Conservation (phyloP, 2,329 filamentous ascomycete genomes). For the Xylaria sp. region DNA sequence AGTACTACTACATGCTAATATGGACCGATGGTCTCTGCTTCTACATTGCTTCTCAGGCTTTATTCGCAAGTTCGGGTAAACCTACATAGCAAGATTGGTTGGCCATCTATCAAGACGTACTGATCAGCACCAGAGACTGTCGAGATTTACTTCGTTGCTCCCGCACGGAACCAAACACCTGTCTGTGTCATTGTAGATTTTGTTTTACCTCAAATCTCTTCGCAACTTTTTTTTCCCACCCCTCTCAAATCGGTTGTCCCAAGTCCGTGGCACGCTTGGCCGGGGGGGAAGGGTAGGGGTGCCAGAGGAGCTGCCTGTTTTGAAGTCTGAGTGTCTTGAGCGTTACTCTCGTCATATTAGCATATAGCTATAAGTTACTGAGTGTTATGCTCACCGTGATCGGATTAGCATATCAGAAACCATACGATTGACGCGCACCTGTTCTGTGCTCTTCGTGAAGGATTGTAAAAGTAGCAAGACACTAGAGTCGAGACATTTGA, state of each 20-base stretch:
- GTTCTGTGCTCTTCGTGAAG: conserved; percentile 11
- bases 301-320: conserved; percentile 35
- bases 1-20: not conserved
- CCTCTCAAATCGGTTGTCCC: conserved; percentile 21
- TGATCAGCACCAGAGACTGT: conserved; percentile 9
- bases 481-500: not conserved
- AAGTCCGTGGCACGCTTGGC: conserved; percentile 34
- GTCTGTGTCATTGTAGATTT: not conserved
- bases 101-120: not conserved
- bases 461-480: not conserved
- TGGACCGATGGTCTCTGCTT: conserved; percentile 1
- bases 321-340: conserved; percentile 15
- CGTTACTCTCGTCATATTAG: conserved; percentile 15
- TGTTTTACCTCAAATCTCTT: not conserved
- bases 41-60: not conserved
- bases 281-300: conserved; percentile 12
- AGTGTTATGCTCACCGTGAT: conserved; percentile 19
- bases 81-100: not conserved
- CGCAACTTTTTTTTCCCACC: not conserved
- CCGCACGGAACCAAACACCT: conserved; percentile 14
- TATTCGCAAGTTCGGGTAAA: not conserved
- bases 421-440: conserved; percentile 5
- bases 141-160: conserved; percentile 6
- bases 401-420: conserved; percentile 3
- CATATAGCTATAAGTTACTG: conserved; percentile 17